Percentiles rank a stretch among this genome's conserved stretches.
phyloP scores from a whole-genome alignment of 805 yeast species.

The Blastobotrys americana region DNA sequence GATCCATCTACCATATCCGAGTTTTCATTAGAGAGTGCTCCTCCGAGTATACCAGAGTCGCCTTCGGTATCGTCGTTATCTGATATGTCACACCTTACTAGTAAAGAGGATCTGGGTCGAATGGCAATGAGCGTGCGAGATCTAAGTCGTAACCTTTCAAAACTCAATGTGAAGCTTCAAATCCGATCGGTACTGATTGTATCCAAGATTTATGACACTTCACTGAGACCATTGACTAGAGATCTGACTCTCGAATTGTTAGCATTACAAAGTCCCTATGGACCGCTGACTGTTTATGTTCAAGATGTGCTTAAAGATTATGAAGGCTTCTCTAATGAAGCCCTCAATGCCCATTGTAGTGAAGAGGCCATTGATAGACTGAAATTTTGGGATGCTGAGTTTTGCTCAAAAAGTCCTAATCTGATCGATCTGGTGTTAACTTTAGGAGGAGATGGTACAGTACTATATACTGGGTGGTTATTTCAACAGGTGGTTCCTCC shows the following conservation, averaged over 20 bases:
- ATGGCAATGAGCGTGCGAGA: constrained; percentile 29
- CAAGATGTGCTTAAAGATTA: constrained; percentile 60
- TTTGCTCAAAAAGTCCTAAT: constrained; percentile 40
- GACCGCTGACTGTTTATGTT: constrained; percentile 51
- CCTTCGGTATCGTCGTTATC: background rate
- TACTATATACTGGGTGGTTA: constrained; percentile 75
- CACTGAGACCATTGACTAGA: constrained; percentile 18
- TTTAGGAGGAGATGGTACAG: constrained; percentile 96
- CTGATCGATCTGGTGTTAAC: constrained; percentile 59
- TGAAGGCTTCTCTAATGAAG: constrained; percentile 54
- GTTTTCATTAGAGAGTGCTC: constrained; percentile 4
- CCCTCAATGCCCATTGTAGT: constrained; percentile 43
- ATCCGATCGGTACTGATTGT: constrained; percentile 21
- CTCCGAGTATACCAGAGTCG: constrained; percentile 1
- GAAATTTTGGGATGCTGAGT: constrained; percentile 62
- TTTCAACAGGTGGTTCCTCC: constrained; percentile 89
- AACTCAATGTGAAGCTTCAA: constrained; percentile 14
- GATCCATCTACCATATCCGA: constrained; percentile 1
- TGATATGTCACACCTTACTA: background rate
- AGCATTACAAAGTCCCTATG: constrained; percentile 22
- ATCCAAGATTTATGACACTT: constrained; percentile 21
- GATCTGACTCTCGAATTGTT: constrained; percentile 22
- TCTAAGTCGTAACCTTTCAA: constrained; percentile 23
- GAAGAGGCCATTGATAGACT: constrained; percentile 35
- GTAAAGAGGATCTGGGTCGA: constrained; percentile 24